Percentiles rank a stretch among this genome's conserved stretches.
Conservation (phyloP, 495 filamentous ascomycete genomes). For the Daldinia decipiens region DNA sequence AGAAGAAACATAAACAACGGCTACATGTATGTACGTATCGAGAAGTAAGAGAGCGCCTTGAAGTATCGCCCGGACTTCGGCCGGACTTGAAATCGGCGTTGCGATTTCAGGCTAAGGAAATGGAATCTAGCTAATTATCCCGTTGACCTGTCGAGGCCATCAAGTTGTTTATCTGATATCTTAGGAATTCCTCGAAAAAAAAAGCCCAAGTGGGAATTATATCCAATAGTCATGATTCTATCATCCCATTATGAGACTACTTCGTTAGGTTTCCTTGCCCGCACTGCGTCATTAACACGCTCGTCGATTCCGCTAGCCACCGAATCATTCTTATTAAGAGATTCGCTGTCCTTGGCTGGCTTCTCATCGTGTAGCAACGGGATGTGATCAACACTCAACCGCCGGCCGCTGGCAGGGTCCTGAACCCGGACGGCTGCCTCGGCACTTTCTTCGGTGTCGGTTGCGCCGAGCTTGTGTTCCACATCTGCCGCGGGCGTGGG, state of each 20-base stretch:
- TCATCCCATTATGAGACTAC: conserved; percentile 14
- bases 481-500: conserved; percentile 40
- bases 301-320: conserved; percentile 55
- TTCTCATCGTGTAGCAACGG: conserved; percentile 63
- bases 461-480: conserved; percentile 22
- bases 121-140: conserved; percentile 1
- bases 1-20: background rate
- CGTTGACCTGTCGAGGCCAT: background rate
- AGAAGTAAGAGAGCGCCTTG: background rate
- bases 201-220: background rate
- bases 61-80: background rate
- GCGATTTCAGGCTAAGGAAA: conserved; percentile 11
- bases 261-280: conserved; percentile 52
- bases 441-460: conserved; percentile 28
- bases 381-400: conserved; percentile 63
- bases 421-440: conserved; percentile 42
- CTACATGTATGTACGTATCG: background rate
- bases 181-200: background rate
- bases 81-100: background rate
- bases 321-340: conserved; percentile 15
- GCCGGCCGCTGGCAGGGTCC: conserved; percentile 40
- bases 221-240: background rate
- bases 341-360: conserved; percentile 31
- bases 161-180: background rate
- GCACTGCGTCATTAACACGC: conserved; percentile 53